Evolutionary conservation across 495 filamentous ascomycete genomes (phyloP).

Genomic region (Aeminium ludgeri): DNA sequence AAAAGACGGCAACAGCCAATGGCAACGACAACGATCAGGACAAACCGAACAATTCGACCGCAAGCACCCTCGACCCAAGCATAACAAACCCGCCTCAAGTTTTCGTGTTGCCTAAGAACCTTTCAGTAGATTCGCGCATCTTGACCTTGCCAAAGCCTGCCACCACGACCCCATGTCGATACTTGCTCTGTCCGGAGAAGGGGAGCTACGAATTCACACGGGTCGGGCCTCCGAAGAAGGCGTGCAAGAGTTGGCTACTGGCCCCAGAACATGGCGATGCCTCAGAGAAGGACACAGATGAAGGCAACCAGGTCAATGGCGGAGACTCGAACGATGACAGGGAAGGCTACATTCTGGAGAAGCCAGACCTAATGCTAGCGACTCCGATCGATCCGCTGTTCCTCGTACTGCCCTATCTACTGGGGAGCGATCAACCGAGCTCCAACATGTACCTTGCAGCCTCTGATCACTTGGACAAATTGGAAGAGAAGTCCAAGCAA

Average conservation of each 20-base stretch:
- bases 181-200: conserved; percentile 59
- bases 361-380: conserved; percentile 57
- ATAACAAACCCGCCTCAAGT: conserved; percentile 40
- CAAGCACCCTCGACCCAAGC: conserved; percentile 11
- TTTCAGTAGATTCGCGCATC: conserved; percentile 47
- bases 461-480: conserved; percentile 64
- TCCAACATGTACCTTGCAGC: conserved; percentile 49
- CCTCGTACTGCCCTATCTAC: conserved; percentile 56
- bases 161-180: conserved; percentile 45
- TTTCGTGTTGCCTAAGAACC: conserved; percentile 61
- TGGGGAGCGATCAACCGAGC: conserved; percentile 14
- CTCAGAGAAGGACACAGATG: conserved; percentile 6
- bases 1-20: conserved; percentile 1
- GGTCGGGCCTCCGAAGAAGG: conserved; percentile 44
- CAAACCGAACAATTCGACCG: neutral
- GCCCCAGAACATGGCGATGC: conserved; percentile 17
- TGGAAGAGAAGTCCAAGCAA: conserved; percentile 38
- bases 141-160: conserved; percentile 67
- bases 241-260: conserved; percentile 53
- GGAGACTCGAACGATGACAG: conserved; percentile 8
- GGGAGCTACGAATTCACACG: conserved; percentile 81
- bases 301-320: conserved; percentile 11
- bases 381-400: conserved; percentile 77
- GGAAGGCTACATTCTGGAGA: conserved; percentile 37
- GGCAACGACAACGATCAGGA: neutral